Evolutionary conservation across 2,329 filamentous ascomycete species (phyloP), one percentile per base, ranked within the genome.

Genomic region (Sporothrix luriei): DNA sequence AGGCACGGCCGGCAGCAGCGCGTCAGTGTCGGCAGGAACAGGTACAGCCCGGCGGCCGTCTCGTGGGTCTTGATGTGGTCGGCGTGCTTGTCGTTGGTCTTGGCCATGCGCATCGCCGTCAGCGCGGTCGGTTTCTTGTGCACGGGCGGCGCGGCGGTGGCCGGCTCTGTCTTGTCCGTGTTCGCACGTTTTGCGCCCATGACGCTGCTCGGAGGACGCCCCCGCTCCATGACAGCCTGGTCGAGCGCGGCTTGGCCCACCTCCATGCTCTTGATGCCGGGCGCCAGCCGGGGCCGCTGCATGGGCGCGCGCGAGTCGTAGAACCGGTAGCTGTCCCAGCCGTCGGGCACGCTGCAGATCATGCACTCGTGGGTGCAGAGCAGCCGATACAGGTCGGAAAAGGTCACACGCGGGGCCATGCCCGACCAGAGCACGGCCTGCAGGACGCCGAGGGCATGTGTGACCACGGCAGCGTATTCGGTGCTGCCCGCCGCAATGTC

Each of bases 1-100:
- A 71, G 65, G 64, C 70, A 71, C 9, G 65, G 14, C 21, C 10
- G 5, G 65, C 70, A 71, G 59, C 70, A 71, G 57, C 70, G 68
- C 1, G 70, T 71, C 49, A 71, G 24, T 3, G 70, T 71, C 2
- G 68, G 70, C 29, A 71, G 26, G 19, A 68, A 71, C n/a, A 70
- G 19, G 19, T 33, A 71, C 21, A 24, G 26, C 29, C 68, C 70
- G 19, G 62, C 64, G 2, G 51, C 21, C 13, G n/a, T 57, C n/a
- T 71, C 24, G 29, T 43, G 43, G 13, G 59, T 26, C 9, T 29
- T n/a, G 40, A 16, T 33, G 29, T 33, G 16, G 21, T 19, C 46
- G 19, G 13, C 21, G 29, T 19, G 16, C 11, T 19, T 2, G 40
- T 10, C 54, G 19, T 21, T 43, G 4, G 49, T 49, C 2, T 55